A percentile compares a stretch with the other conserved stretches of the same genome.
phyloP scores from a whole-genome alignment of 2,329 filamentous ascomycete genomes.

The Microsporum canis region DNA sequence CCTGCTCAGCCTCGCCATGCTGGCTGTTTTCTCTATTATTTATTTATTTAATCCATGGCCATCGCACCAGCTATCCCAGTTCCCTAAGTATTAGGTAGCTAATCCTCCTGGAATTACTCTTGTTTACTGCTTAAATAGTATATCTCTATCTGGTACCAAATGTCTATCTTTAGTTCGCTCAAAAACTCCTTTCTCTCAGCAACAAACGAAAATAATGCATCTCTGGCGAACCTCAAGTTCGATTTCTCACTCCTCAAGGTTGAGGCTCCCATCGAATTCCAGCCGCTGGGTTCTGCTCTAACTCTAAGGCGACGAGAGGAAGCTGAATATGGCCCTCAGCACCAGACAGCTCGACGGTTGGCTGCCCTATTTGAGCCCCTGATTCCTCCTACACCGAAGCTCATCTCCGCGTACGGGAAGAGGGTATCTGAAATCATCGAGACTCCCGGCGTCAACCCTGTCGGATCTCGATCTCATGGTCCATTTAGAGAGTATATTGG shows the following conservation, averaged over 20 bases:
- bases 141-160: background rate
- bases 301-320: conserved; percentile 21
- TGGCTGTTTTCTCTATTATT: too few relatives aligned
- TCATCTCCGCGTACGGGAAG: conserved; percentile 27
- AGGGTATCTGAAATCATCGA: conserved; percentile 24
- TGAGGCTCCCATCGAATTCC: conserved; percentile 31
- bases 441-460: background rate
- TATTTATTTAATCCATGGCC: too few relatives aligned
- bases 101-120: background rate
- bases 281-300: conserved; percentile 21
- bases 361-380: conserved; percentile 30
- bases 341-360: conserved; percentile 30
- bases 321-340: conserved; percentile 29
- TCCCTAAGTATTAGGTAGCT: too few relatives aligned
- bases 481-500: conserved; percentile 11
- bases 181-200: conserved; percentile 5
- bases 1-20: too few relatives aligned
- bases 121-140: background rate
- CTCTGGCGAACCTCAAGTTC: conserved; percentile 27
- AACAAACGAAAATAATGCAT: conserved; percentile 13
- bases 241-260: conserved; percentile 34
- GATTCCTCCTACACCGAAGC: conserved; percentile 22
- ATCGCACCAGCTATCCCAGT: too few relatives aligned
- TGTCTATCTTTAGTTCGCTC: background rate
- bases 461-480: background rate